Evolutionary conservation across 805 yeast genomes (phyloP), one percentile per base, ranked within the genome.

Genomic region (Wickerhamiella occidentalis): DNA sequence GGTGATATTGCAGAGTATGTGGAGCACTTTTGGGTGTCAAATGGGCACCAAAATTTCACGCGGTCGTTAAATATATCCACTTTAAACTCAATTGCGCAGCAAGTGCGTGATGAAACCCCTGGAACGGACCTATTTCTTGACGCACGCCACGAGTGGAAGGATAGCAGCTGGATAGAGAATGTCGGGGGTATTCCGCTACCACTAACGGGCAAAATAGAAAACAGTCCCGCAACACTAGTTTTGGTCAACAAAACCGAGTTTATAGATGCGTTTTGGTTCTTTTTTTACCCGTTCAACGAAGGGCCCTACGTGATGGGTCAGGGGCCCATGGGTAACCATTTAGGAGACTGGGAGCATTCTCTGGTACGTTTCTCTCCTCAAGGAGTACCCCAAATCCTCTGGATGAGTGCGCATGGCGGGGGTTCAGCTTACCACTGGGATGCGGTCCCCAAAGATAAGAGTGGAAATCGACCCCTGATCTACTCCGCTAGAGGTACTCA

Each of bases 401-500:
- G 97, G 97, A 83, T 92, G 94, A 81, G 94, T 25, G 97, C 96
- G 0, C 98, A 90, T 65, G 95, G 96, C 1, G 96, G 97, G 11
- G 98, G 98, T 6, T 82, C 87, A 26, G 96, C 95, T 0, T 90
- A 82, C 62, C 72, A 73, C 54, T 88, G 80, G 62, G 71, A 75
- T n/a, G 82, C 85, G 21, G 65, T 88, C 49, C 53, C 40, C 37
- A 47, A 13, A 12, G 67, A 70, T 47, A 57, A 61, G 8, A 21
- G 28, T 15, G 35, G 25, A 21, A 58, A 58, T 28, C 71, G 83
- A 56, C 96, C 97, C 0, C 73, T 87, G 18, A 75, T 92, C 0
- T 92, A 84, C 64, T 77, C 92, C 18, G 96, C 96, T 0, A 72
- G 96, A 54, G 98, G 98, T 0, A 90, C 98, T 0, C 98, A 90